These are phyloP conservation scores for Castanopsis chinensis DNA, from an alignment of 306 rosid genomes.

Conservation along the genomic window DNA sequence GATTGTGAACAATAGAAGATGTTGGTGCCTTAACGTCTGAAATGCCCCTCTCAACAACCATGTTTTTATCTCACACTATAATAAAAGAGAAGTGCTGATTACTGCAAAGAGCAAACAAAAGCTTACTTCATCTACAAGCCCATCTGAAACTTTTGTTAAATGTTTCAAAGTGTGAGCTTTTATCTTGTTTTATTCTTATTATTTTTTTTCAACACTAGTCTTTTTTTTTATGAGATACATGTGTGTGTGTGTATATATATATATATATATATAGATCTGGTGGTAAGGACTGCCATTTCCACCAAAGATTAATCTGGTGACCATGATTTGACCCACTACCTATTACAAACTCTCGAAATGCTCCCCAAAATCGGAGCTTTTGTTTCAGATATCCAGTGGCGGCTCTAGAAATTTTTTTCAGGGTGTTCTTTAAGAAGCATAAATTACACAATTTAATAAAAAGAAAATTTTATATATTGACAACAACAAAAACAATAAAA, in stretches of 20 bases:
- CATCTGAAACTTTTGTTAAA: neutral
- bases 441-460: no score
- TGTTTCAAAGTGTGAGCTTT: neutral
- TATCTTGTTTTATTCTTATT: no score
- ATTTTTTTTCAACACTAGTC: neutral
- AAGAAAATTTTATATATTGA: no score
- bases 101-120: slow-evolving; percentile 4
- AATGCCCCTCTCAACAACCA: slow-evolving; percentile 8
- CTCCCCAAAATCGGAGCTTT: neutral
- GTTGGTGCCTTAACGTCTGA: neutral
- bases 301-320: neutral
- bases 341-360: neutral
- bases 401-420: no score
- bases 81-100: neutral
- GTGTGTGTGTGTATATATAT: no score
- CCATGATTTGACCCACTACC: slow-evolving; percentile 17
- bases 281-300: slow-evolving; percentile 2
- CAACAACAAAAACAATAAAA: no score
- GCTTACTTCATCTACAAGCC: slow-evolving; percentile 7
- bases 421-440: no score
- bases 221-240: no score
- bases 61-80: neutral
- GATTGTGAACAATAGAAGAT: neutral
- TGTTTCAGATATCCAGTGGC: neutral
- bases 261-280: neutral